Conservation (phyloP, 2,329 filamentous ascomycete genomes). For the Zalaria sp. region DNA sequence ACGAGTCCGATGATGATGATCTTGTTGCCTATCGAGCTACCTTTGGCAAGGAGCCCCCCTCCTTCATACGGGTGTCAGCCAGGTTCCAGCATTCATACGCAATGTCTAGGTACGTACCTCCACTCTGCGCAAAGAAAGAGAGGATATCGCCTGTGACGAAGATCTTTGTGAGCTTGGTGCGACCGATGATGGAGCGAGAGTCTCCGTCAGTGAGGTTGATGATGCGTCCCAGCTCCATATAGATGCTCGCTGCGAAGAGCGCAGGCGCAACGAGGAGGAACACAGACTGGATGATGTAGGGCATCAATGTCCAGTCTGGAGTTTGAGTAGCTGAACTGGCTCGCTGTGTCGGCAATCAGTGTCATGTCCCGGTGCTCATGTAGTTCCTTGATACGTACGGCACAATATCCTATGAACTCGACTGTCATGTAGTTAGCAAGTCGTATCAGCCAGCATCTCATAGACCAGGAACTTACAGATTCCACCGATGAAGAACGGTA, state of each 20-base stretch:
- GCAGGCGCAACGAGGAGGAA: conserved; percentile 35
- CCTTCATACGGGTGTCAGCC: too few species aligned
- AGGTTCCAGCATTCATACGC: too few species aligned
- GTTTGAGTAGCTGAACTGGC: conserved; percentile 28
- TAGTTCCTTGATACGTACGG: neutral
- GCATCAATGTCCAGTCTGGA: conserved; percentile 26
- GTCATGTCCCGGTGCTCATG: neutral
- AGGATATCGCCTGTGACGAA: conserved; percentile 36
- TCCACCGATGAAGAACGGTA: conserved; percentile 38
- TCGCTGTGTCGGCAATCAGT: conserved; percentile 13
- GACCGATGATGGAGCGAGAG: conserved; percentile 26
- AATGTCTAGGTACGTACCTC: conserved; percentile 6
- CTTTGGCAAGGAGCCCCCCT: too few species aligned
- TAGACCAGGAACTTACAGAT: conserved; percentile 25
- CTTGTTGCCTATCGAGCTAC: conserved; percentile 19
- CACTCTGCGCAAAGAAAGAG: conserved; percentile 32
- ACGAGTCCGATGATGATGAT: conserved; percentile 35
- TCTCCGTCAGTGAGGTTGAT: conserved; percentile 27
- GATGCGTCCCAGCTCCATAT: conserved; percentile 34
- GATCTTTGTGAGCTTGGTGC: conserved; percentile 30
- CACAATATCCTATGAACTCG: too few species aligned
- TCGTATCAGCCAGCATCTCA: neutral
- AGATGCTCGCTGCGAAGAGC: conserved; percentile 36
- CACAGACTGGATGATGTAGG: conserved; percentile 29
- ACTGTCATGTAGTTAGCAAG: neutral